Base-by-base conservation (phyloP, 345 rosid genomes). In the Rhodamnia argentea region DNA sequence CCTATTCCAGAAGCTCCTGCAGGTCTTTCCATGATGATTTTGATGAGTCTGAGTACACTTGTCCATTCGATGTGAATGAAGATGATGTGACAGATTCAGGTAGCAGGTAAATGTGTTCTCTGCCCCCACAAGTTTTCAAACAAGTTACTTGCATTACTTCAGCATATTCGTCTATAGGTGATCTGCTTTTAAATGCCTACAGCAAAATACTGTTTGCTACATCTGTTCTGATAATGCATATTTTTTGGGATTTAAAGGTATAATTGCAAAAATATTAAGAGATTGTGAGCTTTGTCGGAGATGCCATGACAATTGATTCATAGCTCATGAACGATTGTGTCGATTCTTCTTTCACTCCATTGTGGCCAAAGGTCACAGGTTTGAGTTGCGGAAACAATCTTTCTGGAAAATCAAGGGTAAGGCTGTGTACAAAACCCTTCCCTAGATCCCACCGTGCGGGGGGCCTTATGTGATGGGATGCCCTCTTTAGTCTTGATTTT, bases 61-160 rank as follows among this genome's bases (percentile, higher is more conserved):
- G 98, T 83, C 94, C 95, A 22, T 97, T 97, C 88, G 98, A 94
- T 91, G 95, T 94, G 60, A 97, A 93, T 84, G 90, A 92, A 87
- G 95, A 92, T 89, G 96, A 96, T 83, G 85, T 89, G 56, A 87
- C 91, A 14, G 94, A 94, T 87, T 92, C 89, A n/a, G 90, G 94
- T 85, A 91, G 92, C 94, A 94, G 98, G 99, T 96, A 88, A 86
- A 82, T 70, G 47, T 70, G 83, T 82, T 85, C 55, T 26, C 84
- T 57, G 78, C 78, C 78, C 47, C 47, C 6, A 32, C 26, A 37
- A 70, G 78, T 70, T 62, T 62, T 62, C 42, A 62, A 62, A 62
- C 42, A 7, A 62, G 37, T 29, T 62, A 40, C 42, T 62, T 70
- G 47, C 24, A 70, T 32, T 70, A 37, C 47, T 70, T 70, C 13